phyloP scores from a whole-genome alignment of 441 rosid species.

The Populus hybrid region DNA sequence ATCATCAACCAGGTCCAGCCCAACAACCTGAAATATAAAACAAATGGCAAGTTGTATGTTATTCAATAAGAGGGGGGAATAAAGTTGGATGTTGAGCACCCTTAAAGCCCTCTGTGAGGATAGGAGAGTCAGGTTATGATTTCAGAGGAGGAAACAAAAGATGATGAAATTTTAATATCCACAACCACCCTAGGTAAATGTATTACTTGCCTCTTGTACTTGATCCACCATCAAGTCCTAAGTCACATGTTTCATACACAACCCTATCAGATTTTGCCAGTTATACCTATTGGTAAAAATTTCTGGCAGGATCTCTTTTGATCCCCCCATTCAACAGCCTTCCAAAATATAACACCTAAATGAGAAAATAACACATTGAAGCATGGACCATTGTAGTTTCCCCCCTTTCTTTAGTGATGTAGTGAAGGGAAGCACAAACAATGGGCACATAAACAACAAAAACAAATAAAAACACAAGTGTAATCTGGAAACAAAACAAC shows the following conservation, averaged over 20 bases:
- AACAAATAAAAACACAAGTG: not conserved
- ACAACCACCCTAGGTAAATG: not conserved
- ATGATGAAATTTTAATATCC: not conserved
- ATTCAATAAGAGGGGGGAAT: not conserved
- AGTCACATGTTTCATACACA: not conserved
- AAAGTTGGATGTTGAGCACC: not conserved
- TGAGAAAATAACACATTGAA: not conserved
- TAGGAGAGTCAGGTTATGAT: not conserved
- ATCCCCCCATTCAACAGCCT: not conserved
- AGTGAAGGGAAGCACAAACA: not conserved
- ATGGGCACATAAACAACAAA: not conserved
- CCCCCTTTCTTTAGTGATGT: not conserved
- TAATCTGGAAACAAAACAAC: not conserved
- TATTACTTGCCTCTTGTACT: not conserved
- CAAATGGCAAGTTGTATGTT: not conserved
- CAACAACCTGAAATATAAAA: constrained; percentile 74
- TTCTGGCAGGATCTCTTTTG: not conserved
- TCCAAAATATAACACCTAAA: not conserved
- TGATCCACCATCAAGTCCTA: not conserved
- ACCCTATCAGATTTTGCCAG: not conserved
- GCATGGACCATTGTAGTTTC: not conserved
- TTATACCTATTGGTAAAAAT: not conserved
- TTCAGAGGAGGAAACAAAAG: not conserved
- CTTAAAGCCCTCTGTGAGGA: not conserved
- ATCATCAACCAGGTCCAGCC: constrained; percentile 96